Evolutionary conservation across 2,329 filamentous ascomycete species (phyloP).

Genomic region (Botrytis squamosa): DNA sequence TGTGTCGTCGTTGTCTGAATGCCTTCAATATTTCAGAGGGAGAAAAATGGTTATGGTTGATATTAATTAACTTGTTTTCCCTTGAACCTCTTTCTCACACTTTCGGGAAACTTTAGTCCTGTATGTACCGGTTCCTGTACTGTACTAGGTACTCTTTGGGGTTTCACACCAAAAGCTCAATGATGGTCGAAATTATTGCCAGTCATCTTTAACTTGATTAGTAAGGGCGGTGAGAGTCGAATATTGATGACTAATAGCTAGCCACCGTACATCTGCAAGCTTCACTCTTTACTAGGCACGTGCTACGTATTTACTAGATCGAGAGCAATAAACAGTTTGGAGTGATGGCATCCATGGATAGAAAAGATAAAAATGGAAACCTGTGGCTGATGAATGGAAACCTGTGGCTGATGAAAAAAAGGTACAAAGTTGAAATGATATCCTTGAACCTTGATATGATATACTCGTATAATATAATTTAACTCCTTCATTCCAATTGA

Average conservation of each 20-base stretch:
- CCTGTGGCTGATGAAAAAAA: conserved; percentile 8
- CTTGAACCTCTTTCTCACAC: conserved; percentile 2
- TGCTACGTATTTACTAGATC: neutral
- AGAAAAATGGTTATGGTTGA: neutral
- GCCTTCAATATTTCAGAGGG: neutral
- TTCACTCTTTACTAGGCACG: neutral
- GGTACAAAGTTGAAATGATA: neutral
- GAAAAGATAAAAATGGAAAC: neutral
- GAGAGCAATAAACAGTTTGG: neutral
- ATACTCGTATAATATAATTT: too few species aligned
- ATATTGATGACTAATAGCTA: neutral
- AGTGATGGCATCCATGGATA: neutral
- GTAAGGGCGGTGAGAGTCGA: neutral
- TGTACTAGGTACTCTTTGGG: neutral
- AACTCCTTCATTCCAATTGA: neutral
- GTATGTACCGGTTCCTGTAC: neutral
- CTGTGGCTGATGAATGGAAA: conserved; percentile 2
- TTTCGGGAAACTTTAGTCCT: neutral
- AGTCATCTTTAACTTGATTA: neutral
- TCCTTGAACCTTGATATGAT: conserved; percentile 3
- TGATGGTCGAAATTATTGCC: conserved; percentile 16
- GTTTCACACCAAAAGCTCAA: neutral
- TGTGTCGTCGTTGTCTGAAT: conserved; percentile 5
- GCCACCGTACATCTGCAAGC: neutral
- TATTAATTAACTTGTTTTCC: neutral